phyloP scores from a whole-genome alignment of 805 yeast species.

The Teunomyces tritomae region DNA sequence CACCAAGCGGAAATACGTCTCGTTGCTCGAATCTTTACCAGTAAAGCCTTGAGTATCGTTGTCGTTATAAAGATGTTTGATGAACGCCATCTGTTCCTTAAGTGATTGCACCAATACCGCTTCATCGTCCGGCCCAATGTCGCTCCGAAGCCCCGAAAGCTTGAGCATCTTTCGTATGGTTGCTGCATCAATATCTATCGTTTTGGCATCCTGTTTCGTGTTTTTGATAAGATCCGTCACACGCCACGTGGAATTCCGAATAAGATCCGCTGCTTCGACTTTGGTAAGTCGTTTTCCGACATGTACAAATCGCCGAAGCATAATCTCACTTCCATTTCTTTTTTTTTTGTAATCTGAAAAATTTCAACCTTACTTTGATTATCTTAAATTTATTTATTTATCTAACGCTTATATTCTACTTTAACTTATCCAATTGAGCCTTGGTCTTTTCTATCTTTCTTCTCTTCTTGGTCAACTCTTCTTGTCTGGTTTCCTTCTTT shows the following conservation, averaged over 20 bases:
- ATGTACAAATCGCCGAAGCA: neutral
- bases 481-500: constrained; percentile 75
- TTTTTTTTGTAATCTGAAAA: neutral
- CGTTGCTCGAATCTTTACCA: constrained; percentile 13
- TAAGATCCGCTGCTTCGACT: neutral
- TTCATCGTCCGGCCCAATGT: constrained; percentile 23
- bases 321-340: neutral
- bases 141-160: constrained; percentile 48
- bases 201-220: neutral
- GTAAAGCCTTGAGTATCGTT: constrained; percentile 4
- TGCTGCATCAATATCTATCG: constrained; percentile 11
- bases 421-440: constrained; percentile 29
- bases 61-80: constrained; percentile 42
- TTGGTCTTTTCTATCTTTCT: constrained; percentile 68
- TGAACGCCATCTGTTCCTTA: constrained; percentile 49
- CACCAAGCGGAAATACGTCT: constrained; percentile 31
- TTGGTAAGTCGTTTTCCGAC: neutral
- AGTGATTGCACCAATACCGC: constrained; percentile 31
- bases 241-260: constrained; percentile 12
- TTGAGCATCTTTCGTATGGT: constrained; percentile 34
- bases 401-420: constrained; percentile 5
- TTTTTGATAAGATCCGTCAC: constrained; percentile 9
- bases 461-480: constrained; percentile 64
- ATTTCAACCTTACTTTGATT: neutral
- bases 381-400: neutral